These are phyloP conservation scores for Capsella bursapastoris DNA, from an alignment of 345 rosid genomes.

Conservation along the genomic window DNA sequence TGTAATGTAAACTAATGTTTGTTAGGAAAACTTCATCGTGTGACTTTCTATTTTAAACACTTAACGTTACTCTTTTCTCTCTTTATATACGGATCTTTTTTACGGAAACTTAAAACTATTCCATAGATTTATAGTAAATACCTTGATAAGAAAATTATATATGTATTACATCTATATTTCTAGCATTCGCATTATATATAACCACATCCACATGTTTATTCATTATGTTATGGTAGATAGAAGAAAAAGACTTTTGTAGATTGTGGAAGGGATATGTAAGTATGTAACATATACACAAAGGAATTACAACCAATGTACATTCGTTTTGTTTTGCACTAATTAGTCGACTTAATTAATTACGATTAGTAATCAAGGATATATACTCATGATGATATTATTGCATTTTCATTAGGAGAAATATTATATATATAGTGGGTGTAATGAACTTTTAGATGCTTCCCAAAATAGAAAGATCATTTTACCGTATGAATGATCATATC, in stretches of 20 bases:
- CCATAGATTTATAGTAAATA: neutral
- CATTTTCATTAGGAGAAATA: neutral
- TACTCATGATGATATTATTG: neutral
- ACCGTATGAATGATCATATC: neutral
- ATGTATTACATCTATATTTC: too few species aligned
- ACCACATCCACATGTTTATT: neutral
- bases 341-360: neutral
- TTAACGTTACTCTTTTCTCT: neutral
- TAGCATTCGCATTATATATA: neutral
- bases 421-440: neutral
- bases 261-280: slow-evolving; percentile 4
- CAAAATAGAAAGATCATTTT: neutral
- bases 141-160: too few species aligned
- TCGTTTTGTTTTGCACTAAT: neutral
- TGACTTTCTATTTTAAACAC: neutral
- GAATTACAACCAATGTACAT: neutral
- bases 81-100: neutral
- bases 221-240: neutral
- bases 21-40: slow-evolving; percentile 27
- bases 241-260: neutral
- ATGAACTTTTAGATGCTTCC: slow-evolving; percentile 20
- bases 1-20: slow-evolving; percentile 25
- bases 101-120: neutral
- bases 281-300: neutral
- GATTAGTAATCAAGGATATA: slow-evolving; percentile 2